These are phyloP conservation scores for Starmerella apicola DNA, from an alignment of 805 yeast species.

Conservation along the genomic window DNA sequence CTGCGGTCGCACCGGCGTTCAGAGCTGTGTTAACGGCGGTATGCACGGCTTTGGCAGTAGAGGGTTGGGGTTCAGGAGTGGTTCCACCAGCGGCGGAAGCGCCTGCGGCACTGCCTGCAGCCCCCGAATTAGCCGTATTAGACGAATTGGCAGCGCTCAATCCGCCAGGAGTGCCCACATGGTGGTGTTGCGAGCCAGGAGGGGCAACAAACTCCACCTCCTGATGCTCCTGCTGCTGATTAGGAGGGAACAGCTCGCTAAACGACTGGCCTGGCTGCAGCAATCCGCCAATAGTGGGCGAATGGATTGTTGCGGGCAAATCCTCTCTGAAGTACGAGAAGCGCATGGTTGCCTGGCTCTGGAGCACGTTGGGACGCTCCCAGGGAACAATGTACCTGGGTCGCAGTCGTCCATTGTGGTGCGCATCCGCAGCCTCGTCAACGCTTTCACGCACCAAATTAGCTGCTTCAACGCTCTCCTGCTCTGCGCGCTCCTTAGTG, in stretches of 20 bases:
- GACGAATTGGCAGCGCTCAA: neutral
- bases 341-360: conserved; percentile 38
- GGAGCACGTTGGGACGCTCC: conserved; percentile 31
- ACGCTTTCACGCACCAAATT: conserved; percentile 31
- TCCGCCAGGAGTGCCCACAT: neutral
- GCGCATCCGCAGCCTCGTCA: conserved; percentile 40
- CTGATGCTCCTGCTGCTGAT: neutral
- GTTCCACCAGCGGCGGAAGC: neutral
- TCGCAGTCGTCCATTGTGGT: conserved; percentile 45
- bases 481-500: conserved; percentile 47
- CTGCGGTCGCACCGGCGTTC: neutral
- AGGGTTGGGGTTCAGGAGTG: too few species aligned
- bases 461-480: conserved; percentile 24
- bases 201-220: too few species aligned
- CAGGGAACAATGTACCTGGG: conserved; percentile 70
- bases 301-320: conserved; percentile 75
- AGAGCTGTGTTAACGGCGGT: neutral
- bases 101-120: neutral
- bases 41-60: too few species aligned
- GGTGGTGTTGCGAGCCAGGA: too few species aligned
- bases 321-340: conserved; percentile 91
- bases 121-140: neutral
- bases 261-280: conserved; percentile 47
- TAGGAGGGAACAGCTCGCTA: conserved; percentile 45
- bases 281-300: conserved; percentile 77